Percentiles rank a stretch among this genome's conserved stretches.
Evolutionary conservation across 2,329 filamentous ascomycete species (phyloP).

Genomic region (Penicillium sp.): DNA sequence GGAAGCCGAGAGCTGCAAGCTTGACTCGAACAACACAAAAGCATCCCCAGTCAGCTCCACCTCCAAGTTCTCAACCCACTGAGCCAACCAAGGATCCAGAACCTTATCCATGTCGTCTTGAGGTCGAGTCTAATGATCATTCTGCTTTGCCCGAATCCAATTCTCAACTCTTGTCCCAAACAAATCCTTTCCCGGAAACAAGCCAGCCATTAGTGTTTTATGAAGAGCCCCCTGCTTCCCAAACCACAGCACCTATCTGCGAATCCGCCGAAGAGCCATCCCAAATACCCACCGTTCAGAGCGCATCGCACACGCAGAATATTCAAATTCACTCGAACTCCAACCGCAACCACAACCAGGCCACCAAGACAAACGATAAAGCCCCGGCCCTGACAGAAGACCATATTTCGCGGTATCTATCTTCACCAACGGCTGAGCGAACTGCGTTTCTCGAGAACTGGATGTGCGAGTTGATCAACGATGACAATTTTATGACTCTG

Average conservation of each 20-base stretch:
- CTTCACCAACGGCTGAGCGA: slow-evolving; percentile 32
- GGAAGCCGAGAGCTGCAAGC: neutral
- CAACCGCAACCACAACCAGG: too few relatives aligned
- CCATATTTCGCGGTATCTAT: slow-evolving; percentile 33
- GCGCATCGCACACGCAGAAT: neutral
- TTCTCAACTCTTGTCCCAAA: neutral
- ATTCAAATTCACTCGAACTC: neutral
- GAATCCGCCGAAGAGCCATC: neutral
- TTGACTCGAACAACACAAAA: neutral
- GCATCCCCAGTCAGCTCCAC: neutral
- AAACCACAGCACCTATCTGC: neutral
- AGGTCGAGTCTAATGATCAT: neutral
- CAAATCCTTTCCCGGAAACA: neutral
- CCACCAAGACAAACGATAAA: neutral
- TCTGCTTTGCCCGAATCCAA: neutral
- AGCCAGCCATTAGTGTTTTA: neutral
- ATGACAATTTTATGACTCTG: slow-evolving; percentile 40
- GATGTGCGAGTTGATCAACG: slow-evolving; percentile 42
- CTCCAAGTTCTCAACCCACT: neutral
- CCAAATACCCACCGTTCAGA: neutral
- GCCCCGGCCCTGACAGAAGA: slow-evolving; percentile 5
- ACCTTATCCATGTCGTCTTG: neutral
- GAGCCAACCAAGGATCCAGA: neutral
- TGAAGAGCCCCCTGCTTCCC: neutral
- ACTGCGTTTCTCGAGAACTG: slow-evolving; percentile 37